These are phyloP conservation scores for Ogataea philodendri DNA, from an alignment of 805 yeast genomes.

Conservation along the genomic window DNA sequence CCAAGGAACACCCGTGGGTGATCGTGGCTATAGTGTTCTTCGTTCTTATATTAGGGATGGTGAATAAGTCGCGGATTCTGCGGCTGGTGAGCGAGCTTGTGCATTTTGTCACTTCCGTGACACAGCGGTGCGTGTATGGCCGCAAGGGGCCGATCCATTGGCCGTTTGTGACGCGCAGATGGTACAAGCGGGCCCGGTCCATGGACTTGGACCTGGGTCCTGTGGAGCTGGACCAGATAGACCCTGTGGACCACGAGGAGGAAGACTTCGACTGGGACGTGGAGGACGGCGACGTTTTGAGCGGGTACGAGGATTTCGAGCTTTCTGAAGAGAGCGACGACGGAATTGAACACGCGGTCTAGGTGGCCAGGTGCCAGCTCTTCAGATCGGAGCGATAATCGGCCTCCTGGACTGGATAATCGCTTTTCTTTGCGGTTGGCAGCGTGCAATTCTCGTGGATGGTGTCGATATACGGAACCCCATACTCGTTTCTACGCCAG, in stretches of 20 bases:
- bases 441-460: constrained; percentile 20
- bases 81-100: constrained; percentile 21
- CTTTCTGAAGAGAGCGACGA: constrained; percentile 32
- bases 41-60: constrained; percentile 8
- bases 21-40: constrained; percentile 8
- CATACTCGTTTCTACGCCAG: constrained; percentile 53
- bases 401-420: constrained; percentile 31
- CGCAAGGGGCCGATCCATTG: constrained; percentile 21
- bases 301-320: constrained; percentile 27
- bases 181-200: constrained; percentile 28
- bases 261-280: constrained; percentile 14
- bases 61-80: constrained; percentile 22
- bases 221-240: constrained; percentile 18
- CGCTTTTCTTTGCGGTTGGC: constrained; percentile 1
- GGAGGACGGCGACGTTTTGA: constrained; percentile 21
- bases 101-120: constrained; percentile 16
- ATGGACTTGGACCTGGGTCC: constrained; percentile 20
- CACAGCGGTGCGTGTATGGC: constrained; percentile 4
- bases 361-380: constrained; percentile 39
- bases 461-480: constrained; percentile 40
- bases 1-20: constrained; percentile 18
- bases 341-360: constrained; percentile 30
- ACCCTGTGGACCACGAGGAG: constrained; percentile 5
- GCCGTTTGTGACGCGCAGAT: constrained; percentile 21
- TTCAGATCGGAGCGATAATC: constrained; percentile 36